Evolutionary conservation across 148 eudicot species (phyloP).

Genomic region (Mesembryanthemum crystallinum): DNA sequence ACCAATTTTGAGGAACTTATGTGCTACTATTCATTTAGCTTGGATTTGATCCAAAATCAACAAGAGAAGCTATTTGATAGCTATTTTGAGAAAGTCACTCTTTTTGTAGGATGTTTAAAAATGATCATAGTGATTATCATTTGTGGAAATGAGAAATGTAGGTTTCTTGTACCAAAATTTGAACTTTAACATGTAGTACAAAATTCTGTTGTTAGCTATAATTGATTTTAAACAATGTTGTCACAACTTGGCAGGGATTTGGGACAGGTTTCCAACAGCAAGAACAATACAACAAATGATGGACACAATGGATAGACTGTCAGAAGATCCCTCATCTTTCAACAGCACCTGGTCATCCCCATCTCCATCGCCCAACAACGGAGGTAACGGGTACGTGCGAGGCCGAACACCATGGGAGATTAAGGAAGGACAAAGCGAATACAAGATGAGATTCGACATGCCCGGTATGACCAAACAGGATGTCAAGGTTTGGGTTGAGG

Average conservation of each 20-base stretch:
- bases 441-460: conserved; percentile 76
- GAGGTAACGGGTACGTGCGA: conserved; percentile 31
- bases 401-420: conserved; percentile 87
- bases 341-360: conserved; percentile 25
- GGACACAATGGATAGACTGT: conserved; percentile 70
- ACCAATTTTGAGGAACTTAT: too few relatives aligned
- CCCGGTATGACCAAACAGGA: conserved; percentile 74
- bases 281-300: conserved; percentile 81
- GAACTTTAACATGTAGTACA: too few relatives aligned
- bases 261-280: conserved; percentile 72
- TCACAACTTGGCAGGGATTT: conserved; percentile 39
- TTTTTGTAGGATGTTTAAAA: too few relatives aligned
- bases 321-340: conserved; percentile 56
- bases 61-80: too few relatives aligned
- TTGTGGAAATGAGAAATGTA: too few relatives aligned
- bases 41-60: too few relatives aligned
- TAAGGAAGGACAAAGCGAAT: conserved; percentile 46
- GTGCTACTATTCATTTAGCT: too few relatives aligned
- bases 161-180: too few relatives aligned
- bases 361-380: conserved; percentile 7
- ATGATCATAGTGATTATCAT: too few relatives aligned
- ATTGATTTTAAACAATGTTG: background rate
- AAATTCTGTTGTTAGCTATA: too few relatives aligned
- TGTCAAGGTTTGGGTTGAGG: conserved; percentile 70
- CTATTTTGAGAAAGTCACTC: too few relatives aligned